These are phyloP conservation scores for Opeltia flavorubescens DNA, from an alignment of 495 filamentous ascomycete species.

Conservation along the genomic window DNA sequence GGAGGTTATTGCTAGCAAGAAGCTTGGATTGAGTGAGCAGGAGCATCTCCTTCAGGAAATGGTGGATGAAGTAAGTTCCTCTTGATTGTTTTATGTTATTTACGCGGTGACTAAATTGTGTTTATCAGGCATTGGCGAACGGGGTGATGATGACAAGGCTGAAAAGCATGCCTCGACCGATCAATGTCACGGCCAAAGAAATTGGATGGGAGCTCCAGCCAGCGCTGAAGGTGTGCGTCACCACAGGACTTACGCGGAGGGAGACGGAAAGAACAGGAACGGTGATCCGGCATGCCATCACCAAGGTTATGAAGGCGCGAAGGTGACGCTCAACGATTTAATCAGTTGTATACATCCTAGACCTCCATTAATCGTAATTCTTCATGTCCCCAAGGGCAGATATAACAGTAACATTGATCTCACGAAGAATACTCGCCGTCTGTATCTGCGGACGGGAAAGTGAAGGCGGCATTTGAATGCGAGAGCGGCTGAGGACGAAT, in stretches of 20 bases:
- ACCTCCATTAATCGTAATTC: neutral
- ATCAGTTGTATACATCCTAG: too few species aligned
- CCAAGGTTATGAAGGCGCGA: constrained; percentile 59
- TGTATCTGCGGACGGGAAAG: too few species aligned
- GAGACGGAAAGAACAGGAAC: constrained; percentile 87
- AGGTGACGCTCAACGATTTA: constrained; percentile 20
- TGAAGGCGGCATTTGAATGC: too few species aligned
- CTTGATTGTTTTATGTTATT: neutral
- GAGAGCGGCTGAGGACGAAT: neutral
- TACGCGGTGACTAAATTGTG: constrained; percentile 1
- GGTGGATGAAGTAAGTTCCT: constrained; percentile 69
- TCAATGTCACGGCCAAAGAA: constrained; percentile 45
- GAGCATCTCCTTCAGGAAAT: constrained; percentile 76
- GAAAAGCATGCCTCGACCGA: constrained; percentile 56
- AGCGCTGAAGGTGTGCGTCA: constrained; percentile 81
- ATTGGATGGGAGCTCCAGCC: constrained; percentile 49
- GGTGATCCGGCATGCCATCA: constrained; percentile 82
- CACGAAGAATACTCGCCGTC: too few species aligned
- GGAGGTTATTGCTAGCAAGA: constrained; percentile 60
- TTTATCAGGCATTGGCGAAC: constrained; percentile 52
- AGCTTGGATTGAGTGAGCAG: constrained; percentile 56
- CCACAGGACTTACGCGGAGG: constrained; percentile 74
- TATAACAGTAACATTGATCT: too few species aligned
- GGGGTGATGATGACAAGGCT: constrained; percentile 77
- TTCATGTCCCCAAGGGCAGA: too few species aligned